Evolutionary conservation across 2,329 filamentous ascomycete species (phyloP).

Genomic region (Tolypocladium nubicola): DNA sequence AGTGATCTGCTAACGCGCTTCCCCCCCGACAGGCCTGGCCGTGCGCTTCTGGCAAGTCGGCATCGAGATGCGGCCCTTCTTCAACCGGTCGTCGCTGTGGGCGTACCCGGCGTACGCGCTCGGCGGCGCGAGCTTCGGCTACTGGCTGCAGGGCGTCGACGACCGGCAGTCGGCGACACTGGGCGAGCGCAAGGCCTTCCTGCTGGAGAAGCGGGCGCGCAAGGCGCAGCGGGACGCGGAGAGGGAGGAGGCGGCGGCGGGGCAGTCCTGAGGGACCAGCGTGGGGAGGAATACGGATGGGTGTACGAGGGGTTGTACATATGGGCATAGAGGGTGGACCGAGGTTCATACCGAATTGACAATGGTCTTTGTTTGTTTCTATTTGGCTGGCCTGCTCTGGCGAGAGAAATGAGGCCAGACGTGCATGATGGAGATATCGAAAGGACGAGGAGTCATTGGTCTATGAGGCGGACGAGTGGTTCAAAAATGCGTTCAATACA

Average conservation of each 20-base stretch:
- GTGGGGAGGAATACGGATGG: neutral
- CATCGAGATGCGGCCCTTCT: conserved; percentile 94
- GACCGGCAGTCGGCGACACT: conserved; percentile 69
- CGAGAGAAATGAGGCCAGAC: neutral
- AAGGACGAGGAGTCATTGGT: too few species aligned
- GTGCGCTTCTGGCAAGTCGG: conserved; percentile 94
- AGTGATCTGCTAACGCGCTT: neutral
- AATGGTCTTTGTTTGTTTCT: neutral
- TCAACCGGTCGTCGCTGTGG: conserved; percentile 76
- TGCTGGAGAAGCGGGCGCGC: conserved; percentile 84
- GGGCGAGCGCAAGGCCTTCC: conserved; percentile 62
- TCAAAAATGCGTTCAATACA: neutral
- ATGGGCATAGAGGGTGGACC: conserved; percentile 1
- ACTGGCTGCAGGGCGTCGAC: conserved; percentile 92
- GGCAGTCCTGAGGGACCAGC: neutral
- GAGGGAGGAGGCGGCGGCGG: neutral
- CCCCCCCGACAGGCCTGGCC: conserved; percentile 59
- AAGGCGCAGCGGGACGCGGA: conserved; percentile 30
- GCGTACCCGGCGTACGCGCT: conserved; percentile 83
- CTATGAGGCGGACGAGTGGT: neutral
- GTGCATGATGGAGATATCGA: neutral
- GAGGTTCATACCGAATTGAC: neutral
- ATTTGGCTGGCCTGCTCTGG: neutral
- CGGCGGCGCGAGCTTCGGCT: conserved; percentile 84
- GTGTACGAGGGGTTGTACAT: conserved; percentile 1